Evolutionary conservation across 2,329 filamentous ascomycete genomes (phyloP), one percentile per base, ranked within the genome.

Genomic region (Alternaria arborescens): DNA sequence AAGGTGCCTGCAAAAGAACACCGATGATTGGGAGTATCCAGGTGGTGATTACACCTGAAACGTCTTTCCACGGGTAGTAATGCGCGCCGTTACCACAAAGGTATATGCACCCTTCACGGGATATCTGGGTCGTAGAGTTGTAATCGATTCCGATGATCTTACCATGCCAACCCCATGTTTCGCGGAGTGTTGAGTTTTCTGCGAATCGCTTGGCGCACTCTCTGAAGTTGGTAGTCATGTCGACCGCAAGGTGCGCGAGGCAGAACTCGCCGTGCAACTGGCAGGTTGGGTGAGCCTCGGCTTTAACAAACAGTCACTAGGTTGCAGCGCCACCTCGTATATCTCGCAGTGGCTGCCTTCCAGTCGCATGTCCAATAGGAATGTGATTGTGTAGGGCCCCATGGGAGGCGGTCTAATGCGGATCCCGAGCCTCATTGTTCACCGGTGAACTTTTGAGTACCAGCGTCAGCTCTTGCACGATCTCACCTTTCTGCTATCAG

Each of bases 1-100:
- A 81, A 0, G 79, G 79, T 16, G 78, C 79, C 55, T 81, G 79
- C 1, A 80, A 60, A 1, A 81, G 55, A 2, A 77, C 76, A 16
- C 79, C 78, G 0, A 80, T 67, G 6, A 80, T 68, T 0, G 79
- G 79, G 6, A 81, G 55, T 8, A 81, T 71, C 78, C 79, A 81
- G 4, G 78, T 80, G 2, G 77, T 80, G 41, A 81, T 79, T 2
- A 78, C 78, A 8, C 52, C 61, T 1, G 74, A 75, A 0, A 67
- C 67, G 22, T 70, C 67, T 1, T 52, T 53, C 78, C 78, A 80
- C 0, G 67, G 60, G 54, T 80, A 80, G n/a, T 64, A 72, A 42
- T 74, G 67, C 5, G 58, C 61, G 5, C 71, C 77, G 8, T 42
- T 32, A 5, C 79, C 78, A 52, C 79, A 80, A 3, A 80, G 30